phyloP scores from a whole-genome alignment of 495 filamentous ascomycete genomes.

The Friedmanniomyces simplex region DNA sequence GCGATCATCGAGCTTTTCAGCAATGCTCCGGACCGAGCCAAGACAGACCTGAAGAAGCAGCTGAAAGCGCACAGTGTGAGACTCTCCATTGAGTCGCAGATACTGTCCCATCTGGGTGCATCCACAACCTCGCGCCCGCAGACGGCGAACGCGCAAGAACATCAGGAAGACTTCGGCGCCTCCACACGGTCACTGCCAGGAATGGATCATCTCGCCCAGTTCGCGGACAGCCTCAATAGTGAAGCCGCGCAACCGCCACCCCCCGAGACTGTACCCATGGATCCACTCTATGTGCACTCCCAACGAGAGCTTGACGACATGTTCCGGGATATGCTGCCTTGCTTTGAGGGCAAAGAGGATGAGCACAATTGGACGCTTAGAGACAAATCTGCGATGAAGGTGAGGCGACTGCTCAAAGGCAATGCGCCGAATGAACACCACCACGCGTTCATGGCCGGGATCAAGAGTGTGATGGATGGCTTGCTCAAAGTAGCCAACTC shows the following conservation, averaged over 20 bases:
- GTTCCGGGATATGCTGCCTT: constrained; percentile 63
- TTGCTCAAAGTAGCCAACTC: constrained; percentile 83
- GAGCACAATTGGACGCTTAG: constrained; percentile 84
- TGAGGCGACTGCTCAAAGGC: constrained; percentile 69
- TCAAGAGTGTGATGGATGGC: constrained; percentile 71
- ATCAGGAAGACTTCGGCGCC: constrained; percentile 11
- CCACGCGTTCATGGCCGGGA: constrained; percentile 52
- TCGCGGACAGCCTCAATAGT: constrained; percentile 28
- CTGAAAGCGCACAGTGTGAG: constrained; percentile 68
- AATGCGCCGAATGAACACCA: constrained; percentile 74
- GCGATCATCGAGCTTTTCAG: constrained; percentile 81
- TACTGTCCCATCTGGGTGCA: constrained; percentile 49
- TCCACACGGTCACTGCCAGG: constrained; percentile 27
- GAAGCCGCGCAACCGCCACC: constrained; percentile 28
- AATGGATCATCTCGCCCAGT: constrained; percentile 19
- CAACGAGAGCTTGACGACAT: constrained; percentile 75
- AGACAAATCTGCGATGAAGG: constrained; percentile 63
- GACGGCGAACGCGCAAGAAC: constrained; percentile 8
- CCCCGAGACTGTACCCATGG: constrained; percentile 52
- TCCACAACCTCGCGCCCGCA: constrained; percentile 39
- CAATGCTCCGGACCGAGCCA: constrained; percentile 69
- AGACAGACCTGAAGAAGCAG: constrained; percentile 77
- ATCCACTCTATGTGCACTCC: constrained; percentile 72
- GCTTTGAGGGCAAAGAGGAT: constrained; percentile 81
- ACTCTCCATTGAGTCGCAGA: constrained; percentile 69